Evolutionary conservation across 2,329 filamentous ascomycete species (phyloP).

Genomic region (Didymellaceae sp.): DNA sequence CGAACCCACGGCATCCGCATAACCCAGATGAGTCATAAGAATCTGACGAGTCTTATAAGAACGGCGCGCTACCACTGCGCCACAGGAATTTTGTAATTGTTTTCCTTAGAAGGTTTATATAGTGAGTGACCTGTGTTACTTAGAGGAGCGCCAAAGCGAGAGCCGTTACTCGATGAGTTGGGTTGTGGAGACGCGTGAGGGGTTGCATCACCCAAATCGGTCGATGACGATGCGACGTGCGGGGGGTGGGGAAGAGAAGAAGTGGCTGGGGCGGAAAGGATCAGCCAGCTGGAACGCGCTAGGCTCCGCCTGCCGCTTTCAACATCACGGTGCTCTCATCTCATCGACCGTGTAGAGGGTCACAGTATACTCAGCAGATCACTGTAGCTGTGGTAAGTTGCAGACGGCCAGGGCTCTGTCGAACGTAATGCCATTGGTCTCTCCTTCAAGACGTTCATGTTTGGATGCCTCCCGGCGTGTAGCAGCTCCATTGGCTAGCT

Average conservation of each 20-base stretch:
- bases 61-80: conserved; percentile 59
- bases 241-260: conserved; percentile 7
- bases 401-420: background rate
- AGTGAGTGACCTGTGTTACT: too few species aligned
- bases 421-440: conserved; percentile 1
- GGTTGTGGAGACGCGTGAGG: background rate
- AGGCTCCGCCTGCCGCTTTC: conserved; percentile 6
- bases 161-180: background rate
- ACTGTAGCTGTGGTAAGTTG: conserved; percentile 6
- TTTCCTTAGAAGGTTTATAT: background rate
- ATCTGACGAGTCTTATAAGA: conserved; percentile 53
- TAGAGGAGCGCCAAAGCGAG: too few species aligned
- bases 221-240: conserved; percentile 11
- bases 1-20: conserved; percentile 56
- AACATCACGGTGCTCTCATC: conserved; percentile 21
- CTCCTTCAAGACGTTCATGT: background rate
- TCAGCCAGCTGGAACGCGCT: conserved; percentile 22
- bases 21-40: conserved; percentile 46
- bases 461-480: background rate
- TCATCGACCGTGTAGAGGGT: background rate
- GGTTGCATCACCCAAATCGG: background rate
- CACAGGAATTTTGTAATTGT: conserved; percentile 45
- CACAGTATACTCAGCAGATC: background rate
- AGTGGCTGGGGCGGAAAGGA: conserved; percentile 13
- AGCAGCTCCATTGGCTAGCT: conserved; percentile 1